Evolutionary conservation across 2,329 filamentous ascomycete species (phyloP), one percentile per base, ranked within the genome.

Genomic region (Pseudogymnoascus verrucosus): DNA sequence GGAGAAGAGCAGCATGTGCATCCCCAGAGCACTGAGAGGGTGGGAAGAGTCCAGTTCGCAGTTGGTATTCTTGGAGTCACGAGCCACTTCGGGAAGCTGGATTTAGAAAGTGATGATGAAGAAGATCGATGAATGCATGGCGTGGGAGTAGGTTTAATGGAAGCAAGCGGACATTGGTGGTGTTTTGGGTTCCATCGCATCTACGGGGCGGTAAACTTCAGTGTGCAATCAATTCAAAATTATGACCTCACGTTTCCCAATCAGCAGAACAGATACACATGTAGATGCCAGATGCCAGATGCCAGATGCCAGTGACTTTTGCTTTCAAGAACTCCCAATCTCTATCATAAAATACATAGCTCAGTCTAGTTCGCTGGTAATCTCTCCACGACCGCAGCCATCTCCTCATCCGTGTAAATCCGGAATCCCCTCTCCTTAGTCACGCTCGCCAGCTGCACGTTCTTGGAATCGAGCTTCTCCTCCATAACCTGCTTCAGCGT

Each of bases 401-500:
- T 99, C 81, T 98, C 93, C 74, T 93, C 91, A 72, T 99, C 95
- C 64, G 88, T 89, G 82, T 99, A 99, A 86, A 99, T 97, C 80
- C 91, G 89, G 84, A 99, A 99, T 64, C 95, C 95, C 79, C 90
- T 93, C 69, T 97, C 93, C 83, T 93, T 96, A 67, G 95, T 99
- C 64, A 99, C 95, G 75, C 93, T 98, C 62, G 95, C 95, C 70
- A 99, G 79, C 81, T 99, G 95, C 69, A 99, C 95, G 75, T 99
- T 99, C 86, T 99, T 99, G 68, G 92, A 85, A 76, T 99, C 95
- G 66, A 99, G 84, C 82, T 99, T 99, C 86, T 99, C 95, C 80
- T 99, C 95, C 95, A 99, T 99, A 70, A 99, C 95, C 80, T 99
- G 95, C 84, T 98, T 99, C 76, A 99, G 78, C 39, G 95, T 99